These are phyloP conservation scores for Adansonia gregorii DNA, from an alignment of 441 rosid genomes.

Conservation along the genomic window DNA sequence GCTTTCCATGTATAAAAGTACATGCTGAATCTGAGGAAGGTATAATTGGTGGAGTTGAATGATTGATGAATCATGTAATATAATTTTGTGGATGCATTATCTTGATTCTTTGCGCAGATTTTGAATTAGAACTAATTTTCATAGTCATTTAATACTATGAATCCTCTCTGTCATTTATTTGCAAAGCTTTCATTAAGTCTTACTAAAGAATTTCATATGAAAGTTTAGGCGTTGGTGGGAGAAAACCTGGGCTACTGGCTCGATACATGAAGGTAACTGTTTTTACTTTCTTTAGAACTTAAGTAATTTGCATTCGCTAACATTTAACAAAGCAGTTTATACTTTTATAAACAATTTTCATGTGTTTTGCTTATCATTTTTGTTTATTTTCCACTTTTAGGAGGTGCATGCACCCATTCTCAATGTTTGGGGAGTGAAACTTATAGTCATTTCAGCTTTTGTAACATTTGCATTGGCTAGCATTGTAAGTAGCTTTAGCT, in stretches of 20 bases:
- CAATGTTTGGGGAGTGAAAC: constrained; percentile 80
- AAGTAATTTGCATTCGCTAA: neutral
- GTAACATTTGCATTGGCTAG: constrained; percentile 79
- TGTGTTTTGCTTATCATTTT: constrained; percentile 18
- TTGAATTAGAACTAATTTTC: constrained; percentile 24
- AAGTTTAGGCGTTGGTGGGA: constrained; percentile 62
- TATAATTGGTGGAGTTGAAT: constrained; percentile 30
- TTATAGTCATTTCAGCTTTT: constrained; percentile 71
- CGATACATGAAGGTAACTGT: constrained; percentile 87
- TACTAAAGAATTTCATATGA: constrained; percentile 37
- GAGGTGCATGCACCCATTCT: constrained; percentile 89
- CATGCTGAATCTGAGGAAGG: constrained; percentile 68
- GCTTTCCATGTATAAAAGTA: constrained; percentile 85
- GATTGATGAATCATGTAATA: neutral
- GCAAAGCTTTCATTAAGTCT: constrained; percentile 30
- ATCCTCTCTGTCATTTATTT: constrained; percentile 23
- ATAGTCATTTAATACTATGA: constrained; percentile 1
- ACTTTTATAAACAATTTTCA: neutral
- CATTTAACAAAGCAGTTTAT: neutral
- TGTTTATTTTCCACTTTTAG: constrained; percentile 43
- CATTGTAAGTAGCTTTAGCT: constrained; percentile 64
- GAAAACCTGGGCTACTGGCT: constrained; percentile 77
- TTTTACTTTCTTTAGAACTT: constrained; percentile 8
- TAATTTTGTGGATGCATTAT: constrained; percentile 12
- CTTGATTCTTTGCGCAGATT: constrained; percentile 5